Conservation (phyloP, 192 early-diverging fungal species). For the Podila clonocystis region DNA sequence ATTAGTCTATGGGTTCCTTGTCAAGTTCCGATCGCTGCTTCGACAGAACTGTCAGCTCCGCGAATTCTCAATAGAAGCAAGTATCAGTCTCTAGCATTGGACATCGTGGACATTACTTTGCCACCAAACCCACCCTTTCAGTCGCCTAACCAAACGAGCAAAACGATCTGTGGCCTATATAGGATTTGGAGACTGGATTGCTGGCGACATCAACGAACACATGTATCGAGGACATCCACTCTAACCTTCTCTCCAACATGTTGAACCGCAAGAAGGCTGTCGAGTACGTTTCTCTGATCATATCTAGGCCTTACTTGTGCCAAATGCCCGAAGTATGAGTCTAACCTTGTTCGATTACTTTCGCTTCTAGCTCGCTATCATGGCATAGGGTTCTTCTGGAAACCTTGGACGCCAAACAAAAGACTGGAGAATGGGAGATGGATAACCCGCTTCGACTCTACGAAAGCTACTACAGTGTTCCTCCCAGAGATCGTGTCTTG, state of each 20-base stretch:
- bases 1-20: constrained; percentile 33
- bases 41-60: constrained; percentile 26
- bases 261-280: constrained; percentile 48
- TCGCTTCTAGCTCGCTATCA: constrained; percentile 6
- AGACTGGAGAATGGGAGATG: constrained; percentile 27
- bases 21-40: constrained; percentile 33
- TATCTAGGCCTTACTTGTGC: neutral
- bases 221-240: constrained; percentile 40
- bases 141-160: neutral
- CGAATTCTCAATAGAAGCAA: constrained; percentile 40
- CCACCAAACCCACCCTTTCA: neutral
- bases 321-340: neutral
- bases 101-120: neutral
- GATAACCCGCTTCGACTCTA: constrained; percentile 31
- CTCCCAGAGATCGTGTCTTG: constrained; percentile 23
- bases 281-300: constrained; percentile 6
- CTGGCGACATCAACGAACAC: constrained; percentile 14
- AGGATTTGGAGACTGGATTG: constrained; percentile 44
- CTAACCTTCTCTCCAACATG: constrained; percentile 44
- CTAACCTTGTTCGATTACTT: too few relatives aligned
- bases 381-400: constrained; percentile 45
- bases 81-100: neutral
- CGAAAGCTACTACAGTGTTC: constrained; percentile 24
- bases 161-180: neutral
- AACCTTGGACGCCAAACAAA: constrained; percentile 29